A percentile compares a stretch with the other conserved stretches of the same genome.
Conservation (phyloP, 768 basidiomycete species). For the Tylopilus rubrobrunneus region DNA sequence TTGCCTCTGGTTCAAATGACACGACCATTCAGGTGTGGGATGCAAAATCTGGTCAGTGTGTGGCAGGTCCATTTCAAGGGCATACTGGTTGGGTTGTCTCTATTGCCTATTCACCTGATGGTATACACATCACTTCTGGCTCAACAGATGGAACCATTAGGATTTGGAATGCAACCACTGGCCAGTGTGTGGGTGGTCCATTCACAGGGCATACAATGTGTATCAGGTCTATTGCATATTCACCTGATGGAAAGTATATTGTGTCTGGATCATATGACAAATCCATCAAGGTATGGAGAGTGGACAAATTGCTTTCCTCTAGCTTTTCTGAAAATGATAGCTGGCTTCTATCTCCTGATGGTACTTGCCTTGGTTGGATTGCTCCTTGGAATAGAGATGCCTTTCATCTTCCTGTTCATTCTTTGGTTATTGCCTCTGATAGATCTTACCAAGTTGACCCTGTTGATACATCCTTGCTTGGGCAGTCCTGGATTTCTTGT, state of each 20-base stretch:
- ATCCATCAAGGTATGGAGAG: constrained; percentile 5
- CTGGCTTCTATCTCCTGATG: constrained; percentile 5
- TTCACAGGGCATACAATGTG: background rate
- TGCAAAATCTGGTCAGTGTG: background rate
- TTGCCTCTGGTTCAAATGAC: background rate
- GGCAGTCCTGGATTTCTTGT: background rate
- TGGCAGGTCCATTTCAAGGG: background rate
- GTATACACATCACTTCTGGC: background rate
- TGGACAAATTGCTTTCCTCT: background rate
- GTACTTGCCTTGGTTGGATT: background rate
- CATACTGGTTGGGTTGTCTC: background rate
- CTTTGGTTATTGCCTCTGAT: background rate
- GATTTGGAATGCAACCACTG: background rate
- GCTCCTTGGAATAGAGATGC: constrained; percentile 4
- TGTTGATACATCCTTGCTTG: background rate
- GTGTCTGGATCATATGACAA: background rate
- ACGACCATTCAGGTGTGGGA: constrained; percentile 1
- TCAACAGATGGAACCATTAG: background rate
- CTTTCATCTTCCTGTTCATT: background rate
- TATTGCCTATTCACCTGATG: constrained; percentile 3
- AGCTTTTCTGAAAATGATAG: background rate
- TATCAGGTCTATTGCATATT: background rate
- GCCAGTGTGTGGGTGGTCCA: background rate
- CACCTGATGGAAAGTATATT: background rate
- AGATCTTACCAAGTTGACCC: background rate